These are phyloP conservation scores for Chaetoceros tenuissimus DNA, from an alignment of 108 stramenopile genomes.

Conservation along the genomic window DNA sequence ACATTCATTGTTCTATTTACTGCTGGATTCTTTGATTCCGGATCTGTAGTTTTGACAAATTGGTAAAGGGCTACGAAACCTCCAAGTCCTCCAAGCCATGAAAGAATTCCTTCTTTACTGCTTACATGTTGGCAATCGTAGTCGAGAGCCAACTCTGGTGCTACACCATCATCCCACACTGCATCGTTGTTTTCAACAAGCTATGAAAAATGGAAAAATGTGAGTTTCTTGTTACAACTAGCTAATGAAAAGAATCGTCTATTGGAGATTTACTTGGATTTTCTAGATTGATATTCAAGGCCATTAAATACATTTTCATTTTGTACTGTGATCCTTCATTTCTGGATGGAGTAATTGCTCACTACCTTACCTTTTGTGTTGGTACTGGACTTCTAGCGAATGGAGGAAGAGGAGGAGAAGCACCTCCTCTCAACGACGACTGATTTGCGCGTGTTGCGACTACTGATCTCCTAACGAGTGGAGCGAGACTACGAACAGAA, in stretches of 20 bases:
- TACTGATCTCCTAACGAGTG: slow-evolving; percentile 51
- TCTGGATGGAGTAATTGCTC: not conserved
- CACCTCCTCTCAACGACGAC: slow-evolving; percentile 31
- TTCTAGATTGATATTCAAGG: not conserved
- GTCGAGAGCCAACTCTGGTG: slow-evolving; percentile 90
- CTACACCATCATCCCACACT: slow-evolving; percentile 95
- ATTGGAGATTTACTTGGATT: not conserved
- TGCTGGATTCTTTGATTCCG: slow-evolving; percentile 55
- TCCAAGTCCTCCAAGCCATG: slow-evolving; percentile 77
- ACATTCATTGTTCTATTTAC: not conserved
- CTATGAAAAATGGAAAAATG: slow-evolving; percentile 16
- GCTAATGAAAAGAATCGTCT: not conserved
- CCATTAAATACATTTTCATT: not conserved
- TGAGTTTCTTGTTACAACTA: too few relatives aligned
- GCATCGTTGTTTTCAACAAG: slow-evolving; percentile 89
- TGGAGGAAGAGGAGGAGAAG: slow-evolving; percentile 66
- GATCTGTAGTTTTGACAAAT: slow-evolving; percentile 52
- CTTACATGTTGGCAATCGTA: slow-evolving; percentile 90
- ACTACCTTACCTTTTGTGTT: slow-evolving; percentile 37
- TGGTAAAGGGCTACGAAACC: slow-evolving; percentile 59
- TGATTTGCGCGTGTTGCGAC: slow-evolving; percentile 31
- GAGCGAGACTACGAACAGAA: slow-evolving; percentile 29
- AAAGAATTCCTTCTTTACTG: slow-evolving; percentile 58
- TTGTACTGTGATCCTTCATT: not conserved
- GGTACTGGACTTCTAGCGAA: slow-evolving; percentile 73